Evolutionary conservation across 768 basidiomycete species (phyloP).

Genomic region (Termitomyces sp.): DNA sequence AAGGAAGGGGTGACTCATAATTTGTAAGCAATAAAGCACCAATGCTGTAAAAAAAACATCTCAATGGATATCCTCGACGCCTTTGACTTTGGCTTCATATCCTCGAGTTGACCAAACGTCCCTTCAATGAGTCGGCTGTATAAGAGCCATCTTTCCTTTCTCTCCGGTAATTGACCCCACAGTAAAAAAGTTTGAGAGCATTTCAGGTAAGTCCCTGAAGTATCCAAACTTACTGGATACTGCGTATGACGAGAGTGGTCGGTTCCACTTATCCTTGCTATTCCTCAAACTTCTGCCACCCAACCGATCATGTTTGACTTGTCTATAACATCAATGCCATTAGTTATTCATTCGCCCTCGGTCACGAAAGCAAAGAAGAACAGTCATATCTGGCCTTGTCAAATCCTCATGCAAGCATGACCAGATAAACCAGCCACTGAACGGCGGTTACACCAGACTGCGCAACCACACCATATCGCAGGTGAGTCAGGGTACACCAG

Average conservation of each 20-base stretch:
- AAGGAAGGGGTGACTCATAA: neutral
- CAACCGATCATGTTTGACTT: neutral
- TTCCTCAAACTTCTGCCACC: neutral
- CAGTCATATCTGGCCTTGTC: constrained; percentile 89
- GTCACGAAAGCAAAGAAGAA: neutral
- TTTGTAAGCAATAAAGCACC: too few species aligned
- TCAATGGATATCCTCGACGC: neutral
- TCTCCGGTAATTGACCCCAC: neutral
- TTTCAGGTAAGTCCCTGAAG: neutral
- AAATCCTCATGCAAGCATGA: constrained; percentile 45
- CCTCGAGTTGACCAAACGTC: neutral
- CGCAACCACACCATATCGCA: constrained; percentile 9
- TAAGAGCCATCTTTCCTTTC: neutral
- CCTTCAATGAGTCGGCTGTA: neutral
- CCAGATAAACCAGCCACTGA: constrained; percentile 43
- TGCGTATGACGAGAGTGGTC: too few species aligned
- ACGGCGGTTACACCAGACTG: constrained; percentile 42
- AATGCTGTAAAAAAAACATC: neutral
- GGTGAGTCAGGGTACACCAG: constrained; percentile 26
- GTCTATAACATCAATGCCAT: neutral
- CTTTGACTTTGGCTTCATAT: neutral
- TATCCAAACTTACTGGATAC: neutral
- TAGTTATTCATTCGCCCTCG: constrained; percentile 5
- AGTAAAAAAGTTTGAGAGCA: neutral
- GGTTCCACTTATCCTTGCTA: neutral